phyloP scores from a whole-genome alignment of 768 basidiomycete genomes.

The Lentinula aciculospora region DNA sequence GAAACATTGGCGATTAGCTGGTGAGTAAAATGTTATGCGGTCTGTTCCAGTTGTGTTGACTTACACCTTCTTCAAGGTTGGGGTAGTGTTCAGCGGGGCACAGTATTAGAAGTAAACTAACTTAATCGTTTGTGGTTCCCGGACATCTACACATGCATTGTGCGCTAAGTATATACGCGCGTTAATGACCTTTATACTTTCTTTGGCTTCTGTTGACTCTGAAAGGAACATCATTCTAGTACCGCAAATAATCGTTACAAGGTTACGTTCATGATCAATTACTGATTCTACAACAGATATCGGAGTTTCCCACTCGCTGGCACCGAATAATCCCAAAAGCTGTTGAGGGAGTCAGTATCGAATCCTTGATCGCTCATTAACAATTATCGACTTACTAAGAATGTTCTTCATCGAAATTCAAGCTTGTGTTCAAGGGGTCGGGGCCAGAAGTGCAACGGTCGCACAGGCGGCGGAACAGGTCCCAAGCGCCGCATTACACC shows the following conservation, averaged over 20 bases:
- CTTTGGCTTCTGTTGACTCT: no score
- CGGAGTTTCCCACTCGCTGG: no score
- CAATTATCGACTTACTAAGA: no score
- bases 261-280: no score
- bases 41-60: neutral
- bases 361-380: no score
- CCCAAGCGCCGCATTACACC: slow-evolving; percentile 29
- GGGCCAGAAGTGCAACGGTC: slow-evolving; percentile 8
- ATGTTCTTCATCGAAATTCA: neutral
- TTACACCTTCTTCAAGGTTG: slow-evolving; percentile 32
- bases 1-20: slow-evolving; percentile 97
- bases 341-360: no score
- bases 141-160: neutral
- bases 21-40: slow-evolving; percentile 39
- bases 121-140: neutral
- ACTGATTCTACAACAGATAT: no score
- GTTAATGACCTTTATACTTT: no score
- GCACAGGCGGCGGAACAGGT: slow-evolving; percentile 11
- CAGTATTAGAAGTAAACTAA: slow-evolving; percentile 75
- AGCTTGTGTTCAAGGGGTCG: slow-evolving; percentile 6
- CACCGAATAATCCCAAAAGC: no score
- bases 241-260: no score
- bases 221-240: no score
- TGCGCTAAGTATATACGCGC: no score
- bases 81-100: slow-evolving; percentile 84